These are phyloP conservation scores for Capronia epimyces DNA, from an alignment of 2,329 filamentous ascomycete genomes.

Conservation along the genomic window DNA sequence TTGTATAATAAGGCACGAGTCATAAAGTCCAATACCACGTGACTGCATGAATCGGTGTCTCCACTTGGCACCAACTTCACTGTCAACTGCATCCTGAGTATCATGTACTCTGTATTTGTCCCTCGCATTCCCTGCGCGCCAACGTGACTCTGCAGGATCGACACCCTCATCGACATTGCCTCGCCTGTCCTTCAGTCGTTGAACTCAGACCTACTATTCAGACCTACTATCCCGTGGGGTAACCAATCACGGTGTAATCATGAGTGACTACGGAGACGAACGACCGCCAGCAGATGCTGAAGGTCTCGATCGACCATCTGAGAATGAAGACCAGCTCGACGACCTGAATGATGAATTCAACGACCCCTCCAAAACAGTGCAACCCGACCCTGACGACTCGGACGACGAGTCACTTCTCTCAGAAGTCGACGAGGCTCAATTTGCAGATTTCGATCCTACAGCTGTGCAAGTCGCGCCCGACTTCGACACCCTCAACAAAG, in stretches of 20 bases:
- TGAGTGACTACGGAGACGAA: conserved; percentile 25
- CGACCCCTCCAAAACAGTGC: conserved; percentile 27
- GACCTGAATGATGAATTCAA: conserved; percentile 23
- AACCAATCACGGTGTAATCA: conserved; percentile 19
- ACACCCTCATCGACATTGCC: no score
- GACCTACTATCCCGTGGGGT: no score
- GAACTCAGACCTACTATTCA: no score
- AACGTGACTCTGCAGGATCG: no score
- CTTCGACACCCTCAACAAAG: conserved; percentile 52
- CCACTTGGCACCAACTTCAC: no score
- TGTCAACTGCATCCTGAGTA: no score
- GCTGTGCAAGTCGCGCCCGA: conserved; percentile 58
- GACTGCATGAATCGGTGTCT: no score
- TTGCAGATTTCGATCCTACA: conserved; percentile 59
- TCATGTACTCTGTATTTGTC: no score
- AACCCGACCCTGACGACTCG: conserved; percentile 43
- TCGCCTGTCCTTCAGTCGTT: no score
- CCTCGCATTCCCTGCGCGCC: no score
- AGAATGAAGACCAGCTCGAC: conserved; percentile 28
- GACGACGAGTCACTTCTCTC: conserved; percentile 59
- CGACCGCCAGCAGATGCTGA: conserved; percentile 27
- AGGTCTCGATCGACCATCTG: conserved; percentile 42
- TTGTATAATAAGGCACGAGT: no score
- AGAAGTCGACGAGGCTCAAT: conserved; percentile 60
- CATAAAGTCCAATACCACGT: no score